Conservation (phyloP, 2,329 filamentous ascomycete species). For the Shiraia sp. region DNA sequence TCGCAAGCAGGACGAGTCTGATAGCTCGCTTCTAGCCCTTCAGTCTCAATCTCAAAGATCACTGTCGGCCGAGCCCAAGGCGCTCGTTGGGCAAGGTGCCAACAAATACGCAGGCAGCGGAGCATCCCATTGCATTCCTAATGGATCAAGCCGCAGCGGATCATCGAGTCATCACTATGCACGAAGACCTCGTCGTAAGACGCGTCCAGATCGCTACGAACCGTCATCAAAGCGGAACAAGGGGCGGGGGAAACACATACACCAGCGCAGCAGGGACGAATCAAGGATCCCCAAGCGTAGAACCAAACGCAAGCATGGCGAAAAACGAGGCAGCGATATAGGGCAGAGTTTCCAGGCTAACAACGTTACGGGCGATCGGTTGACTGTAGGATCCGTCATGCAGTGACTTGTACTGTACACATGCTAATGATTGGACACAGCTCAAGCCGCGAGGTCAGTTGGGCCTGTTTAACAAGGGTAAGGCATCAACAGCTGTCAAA, state of each 20-base stretch:
- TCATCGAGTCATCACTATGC: constrained; percentile 41
- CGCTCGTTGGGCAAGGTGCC: constrained; percentile 8
- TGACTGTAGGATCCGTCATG: constrained; percentile 48
- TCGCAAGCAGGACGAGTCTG: constrained; percentile 43
- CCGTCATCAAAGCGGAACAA: constrained; percentile 30
- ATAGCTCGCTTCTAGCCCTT: constrained; percentile 44
- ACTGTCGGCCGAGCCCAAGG: constrained; percentile 3
- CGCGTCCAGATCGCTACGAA: constrained; percentile 51
- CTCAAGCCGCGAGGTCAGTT: constrained; percentile 47
- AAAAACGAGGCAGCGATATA: constrained; percentile 41
- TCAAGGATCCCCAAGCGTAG: constrained; percentile 41
- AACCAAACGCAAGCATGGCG: constrained; percentile 41
- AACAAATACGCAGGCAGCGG: constrained; percentile 17
- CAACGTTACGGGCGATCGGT: constrained; percentile 49
- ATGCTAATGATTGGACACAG: constrained; percentile 41
- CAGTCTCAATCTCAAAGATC: constrained; percentile 13
- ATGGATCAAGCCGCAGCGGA: constrained; percentile 18
- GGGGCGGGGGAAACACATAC: constrained; percentile 27
- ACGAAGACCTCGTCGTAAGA: constrained; percentile 52
- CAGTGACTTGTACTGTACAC: constrained; percentile 5
- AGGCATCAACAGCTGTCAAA: constrained; percentile 50
- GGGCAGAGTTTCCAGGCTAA: constrained; percentile 51
- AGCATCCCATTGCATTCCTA: constrained; percentile 15
- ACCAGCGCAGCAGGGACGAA: constrained; percentile 23
- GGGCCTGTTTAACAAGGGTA: constrained; percentile 56